A percentile compares a stretch with the other conserved stretches of the same genome.
phyloP scores from a whole-genome alignment of 257 asterid species.

The Solanum virginianum region DNA sequence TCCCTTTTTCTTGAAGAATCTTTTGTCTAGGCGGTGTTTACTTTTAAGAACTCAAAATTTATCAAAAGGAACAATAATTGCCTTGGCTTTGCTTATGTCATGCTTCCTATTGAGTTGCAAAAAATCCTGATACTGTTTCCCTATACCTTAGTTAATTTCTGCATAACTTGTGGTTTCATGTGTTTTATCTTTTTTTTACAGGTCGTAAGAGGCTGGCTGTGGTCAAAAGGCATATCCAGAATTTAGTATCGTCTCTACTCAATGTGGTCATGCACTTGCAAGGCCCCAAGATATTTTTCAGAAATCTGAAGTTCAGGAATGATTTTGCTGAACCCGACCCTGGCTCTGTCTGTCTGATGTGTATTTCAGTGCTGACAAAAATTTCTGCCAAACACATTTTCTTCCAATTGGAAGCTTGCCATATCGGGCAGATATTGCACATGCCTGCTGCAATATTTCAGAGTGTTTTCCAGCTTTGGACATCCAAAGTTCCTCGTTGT shows the following conservation, averaged over 20 bases:
- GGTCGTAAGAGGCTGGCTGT: conserved; percentile 51
- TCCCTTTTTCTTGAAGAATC: neutral
- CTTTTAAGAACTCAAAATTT: neutral
- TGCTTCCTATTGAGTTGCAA: neutral
- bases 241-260: conserved; percentile 66
- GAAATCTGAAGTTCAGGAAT: conserved; percentile 13
- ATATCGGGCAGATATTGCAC: conserved; percentile 50
- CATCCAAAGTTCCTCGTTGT: conserved; percentile 12
- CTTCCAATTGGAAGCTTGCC: conserved; percentile 48
- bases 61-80: neutral
- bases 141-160: neutral
- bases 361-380: conserved; percentile 55
- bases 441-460: conserved; percentile 74
- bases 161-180: neutral
- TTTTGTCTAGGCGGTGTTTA: neutral
- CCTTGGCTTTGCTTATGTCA: neutral
- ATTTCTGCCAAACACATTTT: conserved; percentile 50
- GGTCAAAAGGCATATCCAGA: conserved; percentile 51
- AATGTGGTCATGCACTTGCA: conserved; percentile 70
- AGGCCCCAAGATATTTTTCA: conserved; percentile 49
- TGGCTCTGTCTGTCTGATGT: conserved; percentile 67
- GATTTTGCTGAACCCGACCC: conserved; percentile 47
- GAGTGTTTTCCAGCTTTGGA: conserved; percentile 42
- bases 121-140: neutral
- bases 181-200: conserved; percentile 24